Base-by-base conservation (phyloP, 2,329 filamentous ascomycete genomes). In the Colletotrichum musicola region DNA sequence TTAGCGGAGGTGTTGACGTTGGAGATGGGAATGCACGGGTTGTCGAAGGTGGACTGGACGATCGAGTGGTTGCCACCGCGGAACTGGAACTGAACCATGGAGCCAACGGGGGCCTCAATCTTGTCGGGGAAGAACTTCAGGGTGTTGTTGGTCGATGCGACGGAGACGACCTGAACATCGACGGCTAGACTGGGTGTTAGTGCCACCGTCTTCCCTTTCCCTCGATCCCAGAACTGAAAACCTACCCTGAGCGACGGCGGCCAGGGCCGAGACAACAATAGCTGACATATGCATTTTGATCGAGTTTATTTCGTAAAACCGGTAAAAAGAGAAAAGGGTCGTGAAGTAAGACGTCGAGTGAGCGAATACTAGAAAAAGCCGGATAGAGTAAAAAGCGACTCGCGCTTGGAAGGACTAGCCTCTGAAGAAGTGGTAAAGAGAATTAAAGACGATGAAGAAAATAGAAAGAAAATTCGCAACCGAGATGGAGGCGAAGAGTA, bases 41-140 rank as follows among this genome's bases (percentile, higher is more conserved):
- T 80, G 74, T 91, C 89, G 75, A 95, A 95, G 74, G 85, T 89
- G 54, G 92, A 93, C 83, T 94, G 92, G 16, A 90, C 92, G 66
- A 94, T 89, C 58, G 92, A 94, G 86, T 95, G 93, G 84, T 95
- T 95, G 73, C 85, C 86, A 9, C 82, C 83, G 71, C 84, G 82
- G 82, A 91, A 92, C 78, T 91, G 88, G 83, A 91, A 92, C 80
- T 90, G 88, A 13, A 92, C 84, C 81, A 89, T 85, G 73, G 86
- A 84, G 71, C 93, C 92, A 2, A 83, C 80, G n/a, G 81, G 77
- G 38, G 90, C 92, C 71, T 82, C 84, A 77, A 95, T 78, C 75
- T 86, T 89, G 73, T 91, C 84, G 47, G 93, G 93, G 71, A 81
- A 88, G 84, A 89, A 95, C 70, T 81, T 85, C 65, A 92, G 81